phyloP scores from a whole-genome alignment of 257 asterid genomes.

The Fraxinus excelsior region DNA sequence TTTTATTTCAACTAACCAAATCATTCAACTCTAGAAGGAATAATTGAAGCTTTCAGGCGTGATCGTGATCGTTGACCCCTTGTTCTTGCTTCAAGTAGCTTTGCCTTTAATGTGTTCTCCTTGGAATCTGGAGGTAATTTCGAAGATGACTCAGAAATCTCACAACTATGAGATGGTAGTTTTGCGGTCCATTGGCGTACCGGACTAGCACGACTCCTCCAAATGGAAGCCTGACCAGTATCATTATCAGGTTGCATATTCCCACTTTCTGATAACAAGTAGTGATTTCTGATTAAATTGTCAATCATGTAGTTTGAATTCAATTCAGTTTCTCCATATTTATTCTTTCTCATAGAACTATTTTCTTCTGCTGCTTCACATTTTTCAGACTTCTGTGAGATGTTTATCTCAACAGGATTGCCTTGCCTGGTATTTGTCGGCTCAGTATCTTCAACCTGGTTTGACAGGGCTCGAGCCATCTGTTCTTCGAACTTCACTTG shows the following conservation, averaged over 20 bases:
- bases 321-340: slow-evolving; percentile 37
- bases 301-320: slow-evolving; percentile 63
- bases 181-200: slow-evolving; percentile 70
- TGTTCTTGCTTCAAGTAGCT: slow-evolving; percentile 76
- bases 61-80: slow-evolving; percentile 74
- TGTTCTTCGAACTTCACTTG: slow-evolving; percentile 77
- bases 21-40: slow-evolving; percentile 42
- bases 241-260: slow-evolving; percentile 52
- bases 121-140: slow-evolving; percentile 65
- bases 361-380: slow-evolving; percentile 47
- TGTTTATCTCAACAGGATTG: slow-evolving; percentile 43
- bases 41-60: slow-evolving; percentile 66
- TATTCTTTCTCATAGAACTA: slow-evolving; percentile 45
- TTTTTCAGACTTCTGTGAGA: slow-evolving; percentile 45
- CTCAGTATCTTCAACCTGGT: slow-evolving; percentile 32
- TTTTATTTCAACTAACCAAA: not conserved
- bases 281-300: slow-evolving; percentile 67
- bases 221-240: slow-evolving; percentile 44
- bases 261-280: slow-evolving; percentile 63
- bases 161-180: slow-evolving; percentile 58
- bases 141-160: slow-evolving; percentile 53
- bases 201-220: slow-evolving; percentile 85
- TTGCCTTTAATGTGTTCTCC: slow-evolving; percentile 68
- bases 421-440: slow-evolving; percentile 26
- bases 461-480: slow-evolving; percentile 42